Base-by-base conservation (phyloP, 352 stramenopile species). In the Saprolegnia diclina region DNA sequence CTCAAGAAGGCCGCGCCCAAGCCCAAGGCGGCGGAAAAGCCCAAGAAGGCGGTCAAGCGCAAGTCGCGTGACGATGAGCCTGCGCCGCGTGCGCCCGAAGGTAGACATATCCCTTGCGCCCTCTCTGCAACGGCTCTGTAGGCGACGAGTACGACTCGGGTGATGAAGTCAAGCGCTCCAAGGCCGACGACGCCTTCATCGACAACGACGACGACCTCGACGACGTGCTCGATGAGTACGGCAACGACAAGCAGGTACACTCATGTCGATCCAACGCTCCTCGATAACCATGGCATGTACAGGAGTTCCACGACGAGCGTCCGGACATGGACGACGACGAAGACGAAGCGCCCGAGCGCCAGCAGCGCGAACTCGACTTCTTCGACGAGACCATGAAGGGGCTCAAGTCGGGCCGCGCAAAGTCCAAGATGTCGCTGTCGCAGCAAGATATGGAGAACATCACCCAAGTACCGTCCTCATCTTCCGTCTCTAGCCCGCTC, bases 151-250 rank as follows among this genome's bases (percentile, higher is more conserved):
- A 95, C 72, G 87, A 95, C 57, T 95, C 87, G 4, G 87, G 85
- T 1, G 87, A 92, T 1, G 87, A 95, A 61, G 81, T 75, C 0
- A 76, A 79, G n/a, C 75, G 71, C 46, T 88, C 75, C 13, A 91
- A 90, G 59, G 87, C 93, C 0, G 87, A 95, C 72, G 81, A 95
- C 5, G 87, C 90, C 48, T 95, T 95, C 69, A 95, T 95, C 71
- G 87, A 93, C 69, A 45, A 81, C n/a, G 87, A 95, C 29, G 87
- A 95, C 71, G 87, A 95, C 64, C 77, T 95, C 32, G 87, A 75
- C 1, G 85, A 91, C 54, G 87, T 95, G 21, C 71, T 95, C 52
- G 82, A 78, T 38, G 87, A 95, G 71, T 93, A 95, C 73, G 74
- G 81, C 64, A 72, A 92, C 22, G 87, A 95, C 4, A 71, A 77